These are phyloP conservation scores for Loxodes magnus DNA, from an alignment of 73 alveolate genomes.

Conservation along the genomic window DNA sequence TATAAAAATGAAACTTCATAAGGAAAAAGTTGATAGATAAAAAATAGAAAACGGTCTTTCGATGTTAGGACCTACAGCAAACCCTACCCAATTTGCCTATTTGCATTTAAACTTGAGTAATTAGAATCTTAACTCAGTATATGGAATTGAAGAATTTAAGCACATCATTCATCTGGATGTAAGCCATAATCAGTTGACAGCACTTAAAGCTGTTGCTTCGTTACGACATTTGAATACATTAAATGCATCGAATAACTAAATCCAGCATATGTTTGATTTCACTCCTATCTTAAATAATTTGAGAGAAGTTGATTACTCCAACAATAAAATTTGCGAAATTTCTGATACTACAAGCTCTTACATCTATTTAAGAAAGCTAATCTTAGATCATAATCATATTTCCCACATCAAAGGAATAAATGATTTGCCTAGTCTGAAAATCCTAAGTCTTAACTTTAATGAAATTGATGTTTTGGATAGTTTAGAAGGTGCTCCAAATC, in stretches of 20 bases:
- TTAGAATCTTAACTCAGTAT: slow-evolving; percentile 19
- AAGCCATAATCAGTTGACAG: slow-evolving; percentile 58
- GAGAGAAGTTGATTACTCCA: slow-evolving; percentile 58
- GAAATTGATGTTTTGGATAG: slow-evolving; percentile 32
- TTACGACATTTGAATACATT: slow-evolving; percentile 70
- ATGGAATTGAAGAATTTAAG: slow-evolving; percentile 33
- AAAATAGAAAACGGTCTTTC: slow-evolving; percentile 49
- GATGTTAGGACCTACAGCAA: slow-evolving; percentile 52
- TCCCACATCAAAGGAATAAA: slow-evolving; percentile 60
- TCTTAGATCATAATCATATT: slow-evolving; percentile 64
- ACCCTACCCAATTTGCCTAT: slow-evolving; percentile 51
- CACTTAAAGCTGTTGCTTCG: slow-evolving; percentile 57
- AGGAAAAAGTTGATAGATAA: slow-evolving; percentile 36
- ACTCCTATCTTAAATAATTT: slow-evolving; percentile 76
- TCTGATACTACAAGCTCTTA: slow-evolving; percentile 39
- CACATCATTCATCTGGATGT: slow-evolving; percentile 53
- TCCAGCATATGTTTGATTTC: slow-evolving; percentile 72
- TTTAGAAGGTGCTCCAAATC: slow-evolving; percentile 28
- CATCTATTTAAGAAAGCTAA: slow-evolving; percentile 49
- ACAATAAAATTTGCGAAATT: slow-evolving; percentile 27
- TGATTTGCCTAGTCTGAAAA: slow-evolving; percentile 50
- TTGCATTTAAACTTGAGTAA: slow-evolving; percentile 35
- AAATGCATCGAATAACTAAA: slow-evolving; percentile 69
- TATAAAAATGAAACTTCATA: slow-evolving; percentile 19
- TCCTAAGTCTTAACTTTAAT: slow-evolving; percentile 40